Evolutionary conservation across 179 eudicot genomes (phyloP).

Genomic region (Beta lomatogona): DNA sequence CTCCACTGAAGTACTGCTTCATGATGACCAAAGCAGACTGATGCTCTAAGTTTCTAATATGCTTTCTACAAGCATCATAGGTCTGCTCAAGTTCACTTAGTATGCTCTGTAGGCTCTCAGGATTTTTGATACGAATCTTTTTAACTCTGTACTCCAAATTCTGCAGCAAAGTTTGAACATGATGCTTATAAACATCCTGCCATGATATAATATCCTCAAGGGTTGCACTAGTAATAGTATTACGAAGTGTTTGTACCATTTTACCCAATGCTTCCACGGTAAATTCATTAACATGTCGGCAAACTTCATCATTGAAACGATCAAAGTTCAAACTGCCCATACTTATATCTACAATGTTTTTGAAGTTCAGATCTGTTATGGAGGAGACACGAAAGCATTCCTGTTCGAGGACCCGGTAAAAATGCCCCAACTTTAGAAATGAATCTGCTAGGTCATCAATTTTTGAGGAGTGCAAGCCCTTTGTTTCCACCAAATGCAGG

Average conservation of each 20-base stretch:
- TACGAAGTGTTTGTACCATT: constrained; percentile 63
- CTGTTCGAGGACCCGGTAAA: constrained; percentile 64
- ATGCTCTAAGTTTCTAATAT: constrained; percentile 52
- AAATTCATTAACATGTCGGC: constrained; percentile 62
- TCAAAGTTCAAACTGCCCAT: constrained; percentile 49
- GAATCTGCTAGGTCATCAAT: constrained; percentile 30
- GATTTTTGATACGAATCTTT: constrained; percentile 36
- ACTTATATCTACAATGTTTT: constrained; percentile 68
- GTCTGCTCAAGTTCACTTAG: constrained; percentile 75
- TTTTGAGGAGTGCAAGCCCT: constrained; percentile 26
- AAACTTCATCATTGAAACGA: constrained; percentile 64
- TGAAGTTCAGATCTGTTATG: constrained; percentile 78
- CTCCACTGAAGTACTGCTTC: constrained; percentile 58
- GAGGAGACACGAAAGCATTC: constrained; percentile 75
- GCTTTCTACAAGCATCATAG: constrained; percentile 62
- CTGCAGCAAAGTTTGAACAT: constrained; percentile 50
- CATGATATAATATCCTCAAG: constrained; percentile 56
- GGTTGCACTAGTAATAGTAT: constrained; percentile 38
- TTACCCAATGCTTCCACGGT: constrained; percentile 84
- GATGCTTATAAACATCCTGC: constrained; percentile 67
- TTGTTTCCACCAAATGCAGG: constrained; percentile 52
- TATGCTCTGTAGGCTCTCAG: constrained; percentile 54
- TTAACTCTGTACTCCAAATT: constrained; percentile 55
- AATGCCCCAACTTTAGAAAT: constrained; percentile 39
- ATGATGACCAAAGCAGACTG: constrained; percentile 48